Evolutionary conservation across 148 eudicot species (phyloP).

Genomic region (Cornus suecica): DNA sequence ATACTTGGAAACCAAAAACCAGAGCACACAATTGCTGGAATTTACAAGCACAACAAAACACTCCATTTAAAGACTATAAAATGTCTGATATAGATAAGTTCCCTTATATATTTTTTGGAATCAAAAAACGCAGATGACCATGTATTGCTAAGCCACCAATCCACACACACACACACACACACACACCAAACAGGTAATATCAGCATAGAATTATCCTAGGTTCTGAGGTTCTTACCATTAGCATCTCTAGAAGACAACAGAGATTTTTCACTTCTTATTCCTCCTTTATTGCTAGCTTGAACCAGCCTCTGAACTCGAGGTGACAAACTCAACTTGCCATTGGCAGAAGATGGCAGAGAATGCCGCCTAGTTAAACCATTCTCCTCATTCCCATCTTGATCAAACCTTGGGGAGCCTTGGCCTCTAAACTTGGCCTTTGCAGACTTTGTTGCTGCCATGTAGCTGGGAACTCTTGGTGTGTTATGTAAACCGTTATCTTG

Average conservation of each 20-base stretch:
- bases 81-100: not conserved
- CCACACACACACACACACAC: not conserved
- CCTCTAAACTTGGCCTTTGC: slow-evolving; percentile 51
- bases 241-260: slow-evolving; percentile 39
- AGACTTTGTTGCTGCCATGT: slow-evolving; percentile 51
- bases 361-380: slow-evolving; percentile 34
- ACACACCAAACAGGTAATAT: not conserved
- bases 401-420: slow-evolving; percentile 34
- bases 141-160: not conserved
- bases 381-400: slow-evolving; percentile 34
- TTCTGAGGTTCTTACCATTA: slow-evolving; percentile 14
- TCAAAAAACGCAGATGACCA: not conserved
- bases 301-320: slow-evolving; percentile 39
- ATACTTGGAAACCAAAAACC: not conserved
- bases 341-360: slow-evolving; percentile 43
- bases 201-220: not conserved
- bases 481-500: slow-evolving; percentile 35
- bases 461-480: slow-evolving; percentile 42
- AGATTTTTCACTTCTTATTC: slow-evolving; percentile 24
- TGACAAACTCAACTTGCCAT: slow-evolving; percentile 36
- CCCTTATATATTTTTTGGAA: not conserved
- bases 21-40: not conserved
- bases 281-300: slow-evolving; percentile 39
- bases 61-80: not conserved
- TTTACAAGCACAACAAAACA: not conserved